Base-by-base conservation (phyloP, 2,329 filamentous ascomycete genomes). In the Verticillium zaregamsianum region DNA sequence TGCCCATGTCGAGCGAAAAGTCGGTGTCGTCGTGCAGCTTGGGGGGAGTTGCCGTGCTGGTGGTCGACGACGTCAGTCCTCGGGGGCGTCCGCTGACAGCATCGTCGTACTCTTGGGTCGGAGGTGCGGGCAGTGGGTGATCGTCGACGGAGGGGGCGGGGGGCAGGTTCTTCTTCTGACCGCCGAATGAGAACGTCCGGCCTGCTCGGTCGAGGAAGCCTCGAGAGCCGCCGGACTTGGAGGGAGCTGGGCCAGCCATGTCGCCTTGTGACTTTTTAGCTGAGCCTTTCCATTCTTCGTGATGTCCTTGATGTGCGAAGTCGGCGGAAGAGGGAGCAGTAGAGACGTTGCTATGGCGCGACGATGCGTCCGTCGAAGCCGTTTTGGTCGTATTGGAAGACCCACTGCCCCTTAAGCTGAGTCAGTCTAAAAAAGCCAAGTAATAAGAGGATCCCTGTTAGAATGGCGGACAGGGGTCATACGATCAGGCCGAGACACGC, bases 331-430 rank as follows among this genome's bases (percentile, higher is more conserved):
- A 87, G 14, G 85, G 83, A 39, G 85, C 78, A 40, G 85, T 87
- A n/a, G 85, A 87, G 59, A 79, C 82, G 72, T 85, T 85, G 72
- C 85, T 87, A 70, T 87, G 82, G 69, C 84, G 81, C 58, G 85
- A 87, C 37, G 84, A 87, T 67, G 82, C 84, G 72, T 87, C 85
- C 66, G 81, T 83, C 59, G 83, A 86, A 58, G 79, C 80, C 63
- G 82, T 82, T 73, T 86, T 85, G 63, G 84, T 87, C 40, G 82
- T 86, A 71, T 86, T 86, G 68, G 84, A 86, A 54, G 84, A 82
- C 67, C 83, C 83, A 75, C 84, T 86, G 72, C 82, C 83, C 69
- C 83, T 86, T 71, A 67, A 70, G 66, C 70, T 70, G 71, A 73
- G 72, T 79, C 72, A 78, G 74, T 72, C 64, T 55, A 68, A 37